Base-by-base conservation (phyloP, 495 filamentous ascomycete genomes). In the Aspergillus egyptiacus region DNA sequence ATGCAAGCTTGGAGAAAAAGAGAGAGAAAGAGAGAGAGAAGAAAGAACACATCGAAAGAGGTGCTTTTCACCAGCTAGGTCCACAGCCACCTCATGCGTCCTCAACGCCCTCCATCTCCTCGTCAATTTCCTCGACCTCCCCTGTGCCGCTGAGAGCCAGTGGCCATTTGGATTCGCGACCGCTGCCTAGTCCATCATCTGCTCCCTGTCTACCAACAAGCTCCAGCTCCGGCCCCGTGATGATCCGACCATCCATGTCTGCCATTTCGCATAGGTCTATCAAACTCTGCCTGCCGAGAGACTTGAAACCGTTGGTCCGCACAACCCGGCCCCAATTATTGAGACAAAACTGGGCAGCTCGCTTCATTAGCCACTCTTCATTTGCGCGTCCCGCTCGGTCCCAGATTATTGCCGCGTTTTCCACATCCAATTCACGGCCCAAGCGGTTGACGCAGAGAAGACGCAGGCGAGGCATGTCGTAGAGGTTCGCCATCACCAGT, bases 401-500 rank as follows among this genome's bases (percentile, higher is more conserved):
- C 91, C 94, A 98, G 31, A 95, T 86, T 60, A 94, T 84, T 42
- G 91, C 95, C 3, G 93, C 91, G 55, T 95, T 88, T 46, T 96
- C 87, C 35, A 97, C 83, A 51, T 96, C 93, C 1, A 98, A 75
- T 55, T 98, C 94, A 34, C 83, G 83, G 40, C 84, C 85, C 22
- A 98, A 77, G 9, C 94, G 77, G 61, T 91, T 86, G 32, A 96
- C 82, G 61, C 91, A 94, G 10, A 97, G 78, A 9, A 95, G 77
- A 10, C 91, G 87, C 2, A 98, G 81, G 48, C 89, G 85, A 0
- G 89, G 89, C 72, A 98, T 91, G 62, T 96, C 89, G 63, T 98
- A 98, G 17, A 97, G 85, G 60, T 97, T 95, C 18, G 89, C 85
- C 89, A 98, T 91, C 42, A 97, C 93, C 2, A 98, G 78, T 69